Conservation (phyloP, 2,329 filamentous ascomycete species). For the Colletotrichum tofieldiae region DNA sequence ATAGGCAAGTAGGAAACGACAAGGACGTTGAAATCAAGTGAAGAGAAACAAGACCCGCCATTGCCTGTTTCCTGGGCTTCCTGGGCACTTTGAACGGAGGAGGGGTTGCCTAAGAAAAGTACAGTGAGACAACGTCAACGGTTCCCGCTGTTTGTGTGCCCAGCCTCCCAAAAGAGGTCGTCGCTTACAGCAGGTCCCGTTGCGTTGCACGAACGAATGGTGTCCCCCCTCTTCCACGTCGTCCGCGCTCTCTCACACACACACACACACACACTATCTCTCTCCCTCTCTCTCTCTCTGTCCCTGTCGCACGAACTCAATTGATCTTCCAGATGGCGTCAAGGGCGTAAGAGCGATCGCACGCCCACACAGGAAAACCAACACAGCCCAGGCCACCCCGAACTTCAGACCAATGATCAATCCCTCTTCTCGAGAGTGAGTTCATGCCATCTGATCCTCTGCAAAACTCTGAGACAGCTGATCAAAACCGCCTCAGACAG, state of each 20-base stretch:
- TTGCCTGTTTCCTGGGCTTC: conserved; percentile 20
- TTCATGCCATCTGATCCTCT: conserved; percentile 43
- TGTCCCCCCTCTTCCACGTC: neutral
- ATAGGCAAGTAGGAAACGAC: conserved; percentile 19
- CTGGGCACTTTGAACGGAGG: neutral
- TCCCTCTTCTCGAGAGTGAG: neutral
- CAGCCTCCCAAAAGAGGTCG: conserved; percentile 1
- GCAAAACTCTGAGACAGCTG: conserved; percentile 47
- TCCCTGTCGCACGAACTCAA: conserved; percentile 36
- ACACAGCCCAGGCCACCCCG: conserved; percentile 27
- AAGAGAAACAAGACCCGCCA: conserved; percentile 29
- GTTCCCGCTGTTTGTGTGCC: neutral
- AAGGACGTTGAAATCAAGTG: neutral
- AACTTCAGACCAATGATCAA: conserved; percentile 23
- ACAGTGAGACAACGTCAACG: conserved; percentile 3
- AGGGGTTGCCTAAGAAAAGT: conserved; percentile 1
- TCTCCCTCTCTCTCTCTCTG: neutral
- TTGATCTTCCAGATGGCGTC: conserved; percentile 40
- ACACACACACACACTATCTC: no score
- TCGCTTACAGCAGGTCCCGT: conserved; percentile 5
- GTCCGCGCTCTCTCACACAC: conserved; percentile 1
- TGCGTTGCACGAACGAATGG: neutral
- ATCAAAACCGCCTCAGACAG: conserved; percentile 45
- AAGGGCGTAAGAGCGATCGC: conserved; percentile 26
- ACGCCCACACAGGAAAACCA: conserved; percentile 14